Evolutionary conservation across 345 rosid genomes (phyloP), one percentile per base, ranked within the genome.

Genomic region (Camelina laxa): DNA sequence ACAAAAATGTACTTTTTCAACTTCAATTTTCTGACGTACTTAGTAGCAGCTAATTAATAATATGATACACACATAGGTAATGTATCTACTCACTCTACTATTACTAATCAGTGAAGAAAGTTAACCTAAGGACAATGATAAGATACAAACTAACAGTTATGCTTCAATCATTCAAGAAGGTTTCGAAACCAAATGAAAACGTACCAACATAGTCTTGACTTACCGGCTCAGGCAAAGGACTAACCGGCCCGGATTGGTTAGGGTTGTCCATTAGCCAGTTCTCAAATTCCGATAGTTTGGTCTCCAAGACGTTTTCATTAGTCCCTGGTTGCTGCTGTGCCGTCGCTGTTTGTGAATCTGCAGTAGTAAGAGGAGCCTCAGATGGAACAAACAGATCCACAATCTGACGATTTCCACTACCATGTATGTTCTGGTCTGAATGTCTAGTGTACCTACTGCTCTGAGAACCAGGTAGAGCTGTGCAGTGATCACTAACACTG

Each of bases 211-310:
- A 22, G 58, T 67, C 74, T 31, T 67, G n/a, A 51, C 12, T 10
- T 39, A 35, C 35, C 4, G 81, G 45, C 35, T 54, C 74, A 44
- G 74, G 44, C 30, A 60, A 36, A 30, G 81, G 61, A 56, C 54
- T 24, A 60, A 60, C 66, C 17, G 16, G 57, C 2, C 42, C 73
- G 4, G 65, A 16, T 60, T 57, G 72, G 24, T 36, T 64, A 15
- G 81, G 58, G 65, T 36, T 78, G 35, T 78, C 78, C 69, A 78
- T 78, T 10, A 78, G 78, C 81, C 74, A 78, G 42, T 49, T 60
- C 65, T 78, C 78, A 15, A 78, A 15, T 15, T 73, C 74, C 51
- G 69, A 73, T 30, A 78, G 64, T 54, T 60, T 65, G 21, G 70
- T 58, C 68, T 71, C 72, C 56, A 65, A 44, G 38, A 65, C 62